Evolutionary conservation across 768 basidiomycete species (phyloP), one percentile per base, ranked within the genome.

Genomic region (Tricholoma furcatifolium): DNA sequence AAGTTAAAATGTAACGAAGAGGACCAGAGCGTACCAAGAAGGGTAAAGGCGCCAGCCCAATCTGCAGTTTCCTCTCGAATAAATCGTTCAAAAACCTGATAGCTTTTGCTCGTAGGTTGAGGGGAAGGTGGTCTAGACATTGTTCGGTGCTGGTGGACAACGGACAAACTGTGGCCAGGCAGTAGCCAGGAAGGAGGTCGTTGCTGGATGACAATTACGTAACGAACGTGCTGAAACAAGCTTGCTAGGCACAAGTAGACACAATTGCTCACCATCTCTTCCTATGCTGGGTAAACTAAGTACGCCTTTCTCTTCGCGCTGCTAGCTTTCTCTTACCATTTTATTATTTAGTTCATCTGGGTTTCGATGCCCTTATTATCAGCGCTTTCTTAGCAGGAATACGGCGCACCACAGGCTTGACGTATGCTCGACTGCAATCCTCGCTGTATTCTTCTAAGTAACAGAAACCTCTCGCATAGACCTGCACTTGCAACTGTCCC

Each of bases 321-420:
- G 21, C 45, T 47, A 39, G 18, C 43, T 35, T 34, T 47, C 51
- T 54, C 38, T 56, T 21, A 47, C 47, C 42, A 44, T 51, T 36
- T 39, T 54, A 62, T 21, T 47, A 17, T 54, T 10, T 67, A 69
- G 79, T 88, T 11, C 91, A 84, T 60, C 71, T 89, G 54, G 84
- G 84, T 54, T 64, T 93, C 61, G 92, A 94, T 60, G 90, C 89
- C 10, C 66, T 91, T 51, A 77, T 94, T 61, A 74, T 94, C 58
- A 85, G 83, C 47, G 87, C 89, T 12, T 82, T 93, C 58, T 80
- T 95, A 3, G 92, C 92, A 9, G 93, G 91, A n/a, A 70, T 93
- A 50, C 86, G 81, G 66, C 83, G 92, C 21, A 83, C 87, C 3
- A 93, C 93, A 0, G 91, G 91, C 44, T 69, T 95, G 55, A 92